Evolutionary conservation across 768 basidiomycete species (phyloP).

Genomic region (Termitomyces sp.): DNA sequence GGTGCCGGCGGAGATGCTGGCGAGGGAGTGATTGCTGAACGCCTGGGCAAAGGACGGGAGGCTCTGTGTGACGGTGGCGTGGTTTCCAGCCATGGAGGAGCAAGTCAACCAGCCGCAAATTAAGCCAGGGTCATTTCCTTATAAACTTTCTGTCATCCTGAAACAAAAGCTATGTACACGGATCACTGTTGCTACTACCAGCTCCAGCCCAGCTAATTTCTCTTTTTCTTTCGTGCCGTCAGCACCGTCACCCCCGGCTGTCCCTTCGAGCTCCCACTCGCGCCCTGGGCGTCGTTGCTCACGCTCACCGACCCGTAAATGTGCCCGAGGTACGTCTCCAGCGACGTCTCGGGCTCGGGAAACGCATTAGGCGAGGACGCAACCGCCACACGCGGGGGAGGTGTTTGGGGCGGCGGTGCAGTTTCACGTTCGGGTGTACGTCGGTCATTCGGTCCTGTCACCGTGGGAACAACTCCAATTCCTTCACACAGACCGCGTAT

Average conservation of each 20-base stretch:
- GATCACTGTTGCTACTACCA: too few species aligned
- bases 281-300: background rate
- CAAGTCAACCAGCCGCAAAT: background rate
- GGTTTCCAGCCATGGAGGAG: slow-evolving; percentile 9
- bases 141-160: slow-evolving; percentile 12
- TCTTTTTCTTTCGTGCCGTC: slow-evolving; percentile 54
- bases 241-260: slow-evolving; percentile 47
- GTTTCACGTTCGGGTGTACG: too few species aligned
- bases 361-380: too few species aligned
- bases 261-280: slow-evolving; percentile 3
- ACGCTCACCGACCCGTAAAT: slow-evolving; percentile 59
- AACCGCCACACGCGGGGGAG: too few species aligned
- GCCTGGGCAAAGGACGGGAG: slow-evolving; percentile 79
- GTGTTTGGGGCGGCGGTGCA: too few species aligned
- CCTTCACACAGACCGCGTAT: slow-evolving; percentile 74
- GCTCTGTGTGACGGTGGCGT: slow-evolving; percentile 26
- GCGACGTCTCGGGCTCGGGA: slow-evolving; percentile 38
- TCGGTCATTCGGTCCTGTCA: too few species aligned
- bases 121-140: too few species aligned
- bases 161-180: slow-evolving; percentile 8
- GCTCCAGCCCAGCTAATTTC: too few species aligned
- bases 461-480: too few species aligned
- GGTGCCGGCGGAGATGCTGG: slow-evolving; percentile 42
- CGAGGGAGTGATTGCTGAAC: slow-evolving; percentile 57
- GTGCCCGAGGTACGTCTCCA: slow-evolving; percentile 56